These are phyloP conservation scores for Sporisorium reilianum DNA, from an alignment of 1,284 basidiomycete genomes.

Conservation along the genomic window DNA sequence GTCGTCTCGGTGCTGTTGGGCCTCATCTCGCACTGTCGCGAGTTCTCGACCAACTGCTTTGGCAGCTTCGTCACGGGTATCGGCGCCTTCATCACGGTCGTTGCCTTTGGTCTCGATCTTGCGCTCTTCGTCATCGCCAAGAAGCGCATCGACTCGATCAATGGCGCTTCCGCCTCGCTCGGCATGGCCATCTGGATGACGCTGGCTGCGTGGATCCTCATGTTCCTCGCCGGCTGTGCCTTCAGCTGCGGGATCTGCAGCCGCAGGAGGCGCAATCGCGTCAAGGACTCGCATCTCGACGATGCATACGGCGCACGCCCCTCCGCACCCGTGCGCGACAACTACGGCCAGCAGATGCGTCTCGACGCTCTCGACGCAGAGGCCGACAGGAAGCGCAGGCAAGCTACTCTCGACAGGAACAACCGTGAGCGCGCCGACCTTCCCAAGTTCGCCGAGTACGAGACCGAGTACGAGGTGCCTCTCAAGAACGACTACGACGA, in stretches of 20 bases:
- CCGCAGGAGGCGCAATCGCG: conserved; percentile 41
- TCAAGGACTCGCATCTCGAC: conserved; percentile 48
- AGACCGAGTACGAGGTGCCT: conserved; percentile 60
- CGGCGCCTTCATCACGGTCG: conserved; percentile 51
- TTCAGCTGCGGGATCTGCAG: conserved; percentile 61
- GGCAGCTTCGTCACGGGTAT: conserved; percentile 55
- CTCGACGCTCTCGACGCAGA: conserved; percentile 65
- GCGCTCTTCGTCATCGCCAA: conserved; percentile 64
- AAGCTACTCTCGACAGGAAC: conserved; percentile 41
- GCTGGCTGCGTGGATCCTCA: conserved; percentile 60
- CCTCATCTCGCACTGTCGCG: conserved; percentile 57
- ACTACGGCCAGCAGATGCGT: conserved; percentile 60
- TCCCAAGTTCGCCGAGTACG: conserved; percentile 65
- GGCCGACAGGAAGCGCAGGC: conserved; percentile 54
- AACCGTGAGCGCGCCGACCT: conserved; percentile 34
- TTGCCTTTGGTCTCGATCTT: conserved; percentile 62
- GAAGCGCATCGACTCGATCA: conserved; percentile 60
- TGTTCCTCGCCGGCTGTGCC: conserved; percentile 54
- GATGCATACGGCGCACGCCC: conserved; percentile 43
- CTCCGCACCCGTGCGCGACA: conserved; percentile 21
- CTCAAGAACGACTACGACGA: conserved; percentile 61
- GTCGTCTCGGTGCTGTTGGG: conserved; percentile 55
- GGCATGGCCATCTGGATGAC: conserved; percentile 64
- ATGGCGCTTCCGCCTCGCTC: conserved; percentile 52
- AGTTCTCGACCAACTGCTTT: conserved; percentile 50